These are phyloP conservation scores for Pythium rhizo-oryzae DNA, from an alignment of 352 stramenopile species.

Conservation along the genomic window DNA sequence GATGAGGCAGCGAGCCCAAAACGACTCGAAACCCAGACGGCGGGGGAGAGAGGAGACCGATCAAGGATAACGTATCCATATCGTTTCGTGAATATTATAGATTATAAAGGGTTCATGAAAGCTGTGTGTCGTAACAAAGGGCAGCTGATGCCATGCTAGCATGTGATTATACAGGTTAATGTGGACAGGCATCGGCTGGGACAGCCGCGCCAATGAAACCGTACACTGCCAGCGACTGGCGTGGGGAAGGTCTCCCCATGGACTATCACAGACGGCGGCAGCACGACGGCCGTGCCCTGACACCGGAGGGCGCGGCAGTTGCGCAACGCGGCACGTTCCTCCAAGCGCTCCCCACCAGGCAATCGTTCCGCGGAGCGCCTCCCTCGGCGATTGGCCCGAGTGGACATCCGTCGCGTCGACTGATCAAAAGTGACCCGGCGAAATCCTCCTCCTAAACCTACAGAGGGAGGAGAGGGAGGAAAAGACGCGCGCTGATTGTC, in stretches of 20 bases:
- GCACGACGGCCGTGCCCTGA: too few relatives aligned
- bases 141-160: neutral
- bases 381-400: neutral
- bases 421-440: conserved; percentile 5
- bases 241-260: neutral
- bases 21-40: neutral
- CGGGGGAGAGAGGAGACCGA: neutral
- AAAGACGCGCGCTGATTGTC: neutral
- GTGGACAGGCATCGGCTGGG: neutral
- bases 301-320: neutral
- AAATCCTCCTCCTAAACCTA: neutral
- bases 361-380: neutral
- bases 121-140: neutral
- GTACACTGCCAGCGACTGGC: conserved; percentile 1
- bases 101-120: too few relatives aligned
- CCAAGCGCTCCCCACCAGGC: neutral
- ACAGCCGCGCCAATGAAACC: neutral
- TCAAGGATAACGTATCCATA: neutral
- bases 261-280: neutral
- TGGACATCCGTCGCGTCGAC: neutral
- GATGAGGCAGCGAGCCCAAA: neutral
- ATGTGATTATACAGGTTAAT: neutral
- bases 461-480: neutral
- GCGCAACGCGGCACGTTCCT: neutral
- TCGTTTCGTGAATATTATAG: too few relatives aligned